Conservation (phyloP, 2,329 filamentous ascomycete species). For the Amauroascus verrucosus region DNA sequence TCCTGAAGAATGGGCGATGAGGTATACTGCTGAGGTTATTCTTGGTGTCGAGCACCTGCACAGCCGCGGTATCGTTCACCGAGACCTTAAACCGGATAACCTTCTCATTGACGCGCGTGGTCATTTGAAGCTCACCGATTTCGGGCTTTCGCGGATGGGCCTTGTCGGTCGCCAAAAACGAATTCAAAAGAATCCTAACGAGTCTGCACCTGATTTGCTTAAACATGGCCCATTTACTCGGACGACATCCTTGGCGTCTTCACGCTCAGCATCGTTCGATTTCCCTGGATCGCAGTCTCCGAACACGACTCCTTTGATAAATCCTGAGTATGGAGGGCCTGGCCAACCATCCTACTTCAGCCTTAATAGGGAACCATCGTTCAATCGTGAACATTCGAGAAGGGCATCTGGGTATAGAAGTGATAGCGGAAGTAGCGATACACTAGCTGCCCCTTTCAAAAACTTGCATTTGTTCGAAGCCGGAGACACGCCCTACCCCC, state of each 20-base stretch:
- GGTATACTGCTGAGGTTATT: conserved; percentile 91
- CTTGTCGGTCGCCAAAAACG: conserved; percentile 92
- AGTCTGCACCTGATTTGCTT: conserved; percentile 82
- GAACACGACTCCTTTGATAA: conserved; percentile 73
- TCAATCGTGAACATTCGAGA: conserved; percentile 52
- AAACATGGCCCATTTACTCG: conserved; percentile 87
- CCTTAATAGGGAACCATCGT: conserved; percentile 33
- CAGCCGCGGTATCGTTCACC: conserved; percentile 86
- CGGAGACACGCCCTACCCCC: conserved; percentile 37
- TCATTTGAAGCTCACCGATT: conserved; percentile 93
- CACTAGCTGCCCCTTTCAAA: conserved; percentile 68
- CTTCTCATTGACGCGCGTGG: conserved; percentile 93
- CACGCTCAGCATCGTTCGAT: conserved; percentile 87
- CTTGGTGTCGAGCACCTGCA: conserved; percentile 96
- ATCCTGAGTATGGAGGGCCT: conserved; percentile 58
- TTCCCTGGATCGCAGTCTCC: conserved; percentile 73
- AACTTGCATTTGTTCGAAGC: conserved; percentile 63
- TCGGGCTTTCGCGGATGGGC: conserved; percentile 94
- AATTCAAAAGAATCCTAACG: conserved; percentile 64
- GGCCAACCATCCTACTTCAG: conserved; percentile 90
- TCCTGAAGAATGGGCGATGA: conserved; percentile 95
- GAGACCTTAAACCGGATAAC: conserved; percentile 94
- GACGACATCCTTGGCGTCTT: conserved; percentile 75
- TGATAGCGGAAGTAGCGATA: conserved; percentile 86
- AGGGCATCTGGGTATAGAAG: conserved; percentile 74